A percentile compares a stretch with the other conserved stretches of the same genome.
These are phyloP conservation scores for Fagus crenata DNA, from an alignment of 306 rosid genomes.

Conservation along the genomic window DNA sequence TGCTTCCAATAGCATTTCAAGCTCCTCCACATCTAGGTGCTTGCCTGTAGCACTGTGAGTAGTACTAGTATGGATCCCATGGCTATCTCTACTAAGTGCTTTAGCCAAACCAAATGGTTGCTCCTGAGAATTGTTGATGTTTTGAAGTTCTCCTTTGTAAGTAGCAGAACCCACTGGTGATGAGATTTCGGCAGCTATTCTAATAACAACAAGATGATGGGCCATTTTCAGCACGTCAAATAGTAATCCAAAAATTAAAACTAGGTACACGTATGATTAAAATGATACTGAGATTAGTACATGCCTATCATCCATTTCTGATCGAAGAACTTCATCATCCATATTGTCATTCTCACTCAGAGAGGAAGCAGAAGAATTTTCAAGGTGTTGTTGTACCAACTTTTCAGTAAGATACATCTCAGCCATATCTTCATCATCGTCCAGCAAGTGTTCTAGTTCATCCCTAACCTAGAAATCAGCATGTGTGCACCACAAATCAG, in stretches of 20 bases:
- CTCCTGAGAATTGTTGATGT: constrained; percentile 36
- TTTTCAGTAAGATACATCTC: constrained; percentile 94
- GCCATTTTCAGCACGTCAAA: constrained; percentile 6
- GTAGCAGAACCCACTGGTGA: constrained; percentile 36
- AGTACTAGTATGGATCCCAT: constrained; percentile 67
- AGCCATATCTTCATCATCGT: constrained; percentile 98
- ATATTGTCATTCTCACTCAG: constrained; percentile 38
- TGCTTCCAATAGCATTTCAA: constrained; percentile 98
- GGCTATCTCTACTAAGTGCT: constrained; percentile 52
- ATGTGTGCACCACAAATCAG: constrained; percentile 13
- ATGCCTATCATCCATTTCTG: constrained; percentile 54
- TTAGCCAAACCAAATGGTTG: constrained; percentile 37
- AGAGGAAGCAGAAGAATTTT: constrained; percentile 63
- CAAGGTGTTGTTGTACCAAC: constrained; percentile 57
- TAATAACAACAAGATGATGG: constrained; percentile 21
- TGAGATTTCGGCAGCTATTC: constrained; percentile 60
- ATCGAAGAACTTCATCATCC: constrained; percentile 41
- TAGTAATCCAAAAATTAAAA: background rate
- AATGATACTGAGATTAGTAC: constrained; percentile 19
- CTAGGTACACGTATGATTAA: background rate
- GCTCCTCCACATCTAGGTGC: constrained; percentile 88
- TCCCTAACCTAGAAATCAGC: constrained; percentile 63
- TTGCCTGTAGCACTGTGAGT: constrained; percentile 64
- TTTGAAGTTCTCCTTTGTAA: constrained; percentile 44
- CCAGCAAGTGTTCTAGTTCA: constrained; percentile 90